Base-by-base conservation (phyloP, 2,329 filamentous ascomycete species). In the Talaromyces sp. region DNA sequence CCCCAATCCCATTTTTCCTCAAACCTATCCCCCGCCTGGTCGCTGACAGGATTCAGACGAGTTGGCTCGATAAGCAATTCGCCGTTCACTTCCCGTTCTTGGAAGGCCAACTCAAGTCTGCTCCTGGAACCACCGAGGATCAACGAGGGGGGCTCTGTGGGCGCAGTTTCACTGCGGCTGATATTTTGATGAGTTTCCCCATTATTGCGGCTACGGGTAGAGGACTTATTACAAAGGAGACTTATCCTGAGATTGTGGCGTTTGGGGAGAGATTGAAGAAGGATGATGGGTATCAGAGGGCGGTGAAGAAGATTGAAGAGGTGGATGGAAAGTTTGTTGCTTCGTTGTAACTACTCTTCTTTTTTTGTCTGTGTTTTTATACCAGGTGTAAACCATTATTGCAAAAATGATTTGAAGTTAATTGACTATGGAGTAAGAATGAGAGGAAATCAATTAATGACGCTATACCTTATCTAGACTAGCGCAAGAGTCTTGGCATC, bases 1-100 rank as follows among this genome's bases (percentile, higher is more conserved):
- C 84, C 0, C 82, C 85, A 0, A 82, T 88, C 0, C 88, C 88
- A 0, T 91, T 90, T 81, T 90, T 91, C 79, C 33, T 66, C 58
- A 66, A 63, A 68, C 88, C 88, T 2, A 81, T 91, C 66, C 87
- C 87, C 14, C 77, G 77, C 5, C 76, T 80, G 6, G 82, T 91
- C 22, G 84, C 84, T 8, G 74, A 75, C 41, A 76, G 76, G 60
- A 73, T 82, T 19, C 75, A 81, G 50, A 68, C 75, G 5, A 70
- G 70, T 4, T 82, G 78, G 67, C 68, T 82, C 16, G 68, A 72
- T 5, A 76, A 75, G 22, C 81, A 82, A 47, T 69, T 82, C 16
- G 72, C 76, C 11, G 72, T 73, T 6, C 77, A 82, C 52, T 77
- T 81, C 61, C 70, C 73, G 5, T 82, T 82, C 68, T 70, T 83